Base-by-base conservation (phyloP, 345 rosid genomes). In the Acer negundo region DNA sequence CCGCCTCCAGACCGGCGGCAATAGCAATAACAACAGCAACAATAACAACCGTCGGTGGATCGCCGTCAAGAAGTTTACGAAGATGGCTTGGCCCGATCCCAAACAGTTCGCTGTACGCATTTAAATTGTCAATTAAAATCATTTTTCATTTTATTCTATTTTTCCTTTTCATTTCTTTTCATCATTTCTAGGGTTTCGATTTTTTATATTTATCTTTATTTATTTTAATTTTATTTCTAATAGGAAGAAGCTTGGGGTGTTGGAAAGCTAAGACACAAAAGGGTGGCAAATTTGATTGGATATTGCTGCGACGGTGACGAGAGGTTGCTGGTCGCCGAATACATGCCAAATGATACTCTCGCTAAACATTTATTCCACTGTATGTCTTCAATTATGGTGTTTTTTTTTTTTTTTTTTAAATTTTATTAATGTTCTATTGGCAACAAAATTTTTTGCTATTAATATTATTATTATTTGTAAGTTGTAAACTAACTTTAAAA, bases 221-320 rank as follows among this genome's bases (percentile, higher is more conserved):
- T 58, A 9, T 20, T 67, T 62, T 58, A 20, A n/a, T 4, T 7
- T 56, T 66, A 20, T 13, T 72, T 78, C 68, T 46, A 76, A 80
- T 74, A 91, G 98, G 92, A 89, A n/a, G 94, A 93, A 83, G 98
- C 98, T 6, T 80, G 80, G 83, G 93, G 90, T 73, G 91, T 93
- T 13, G 95, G 98, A 51, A 92, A 82, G 83, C 74, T 95, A 86
- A 89, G 95, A 83, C 92, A 92, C 75, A 83, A 75, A 66, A 87
- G 91, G 77, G 62, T 95, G 65, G 97, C 92, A 51, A 93, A 95
- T 86, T 87, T 95, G 91, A 89, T 95, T 75, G 98, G 98, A 26
- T 95, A 92, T 73, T 95, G 98, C 80, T 95, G 98, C 79, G 94
- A 93, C 61, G 98, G 98, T 13, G 98, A 95, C 77, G 98, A 95